A percentile compares a stretch with the other conserved stretches of the same genome.
Evolutionary conservation across 2,329 filamentous ascomycete species (phyloP).

Genomic region (Aspergillus vadensis): DNA sequence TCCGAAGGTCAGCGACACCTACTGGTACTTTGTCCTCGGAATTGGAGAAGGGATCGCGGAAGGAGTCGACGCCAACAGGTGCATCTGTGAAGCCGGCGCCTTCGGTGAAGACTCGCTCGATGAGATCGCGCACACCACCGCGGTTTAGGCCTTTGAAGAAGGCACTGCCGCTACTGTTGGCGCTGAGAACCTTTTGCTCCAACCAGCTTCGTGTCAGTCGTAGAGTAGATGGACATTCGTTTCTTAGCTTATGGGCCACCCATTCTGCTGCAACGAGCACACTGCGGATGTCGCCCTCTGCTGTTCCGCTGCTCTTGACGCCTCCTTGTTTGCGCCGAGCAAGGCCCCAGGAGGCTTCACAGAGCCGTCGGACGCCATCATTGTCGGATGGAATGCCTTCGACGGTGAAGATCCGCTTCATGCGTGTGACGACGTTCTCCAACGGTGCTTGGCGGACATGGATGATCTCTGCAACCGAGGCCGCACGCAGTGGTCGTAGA

Average conservation of each 20-base stretch:
- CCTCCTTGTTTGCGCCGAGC: constrained; percentile 57
- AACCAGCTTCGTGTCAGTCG: constrained; percentile 62
- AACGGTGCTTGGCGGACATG: constrained; percentile 87
- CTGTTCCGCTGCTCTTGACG: constrained; percentile 47
- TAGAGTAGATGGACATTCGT: constrained; percentile 40
- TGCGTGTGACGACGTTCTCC: constrained; percentile 77
- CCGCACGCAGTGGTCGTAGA: constrained; percentile 81
- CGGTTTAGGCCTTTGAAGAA: constrained; percentile 62
- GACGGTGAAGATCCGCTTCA: constrained; percentile 82
- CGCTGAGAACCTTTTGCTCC: constrained; percentile 58
- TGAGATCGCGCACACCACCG: constrained; percentile 65
- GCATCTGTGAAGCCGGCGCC: constrained; percentile 61
- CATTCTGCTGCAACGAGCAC: constrained; percentile 67
- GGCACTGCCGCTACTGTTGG: constrained; percentile 54
- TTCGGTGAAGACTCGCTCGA: constrained; percentile 66
- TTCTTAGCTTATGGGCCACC: constrained; percentile 62
- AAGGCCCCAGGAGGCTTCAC: constrained; percentile 67
- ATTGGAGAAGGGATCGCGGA: constrained; percentile 37
- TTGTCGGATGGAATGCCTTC: constrained; percentile 87
- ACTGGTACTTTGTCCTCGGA: constrained; percentile 38
- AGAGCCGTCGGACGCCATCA: constrained; percentile 77
- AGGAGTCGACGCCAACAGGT: constrained; percentile 40
- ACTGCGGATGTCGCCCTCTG: constrained; percentile 62
- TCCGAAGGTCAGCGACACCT: constrained; percentile 62
- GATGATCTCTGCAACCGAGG: constrained; percentile 81